Evolutionary conservation across 148 eudicot genomes (phyloP).

Genomic region (Nepenthes mirabilis): DNA sequence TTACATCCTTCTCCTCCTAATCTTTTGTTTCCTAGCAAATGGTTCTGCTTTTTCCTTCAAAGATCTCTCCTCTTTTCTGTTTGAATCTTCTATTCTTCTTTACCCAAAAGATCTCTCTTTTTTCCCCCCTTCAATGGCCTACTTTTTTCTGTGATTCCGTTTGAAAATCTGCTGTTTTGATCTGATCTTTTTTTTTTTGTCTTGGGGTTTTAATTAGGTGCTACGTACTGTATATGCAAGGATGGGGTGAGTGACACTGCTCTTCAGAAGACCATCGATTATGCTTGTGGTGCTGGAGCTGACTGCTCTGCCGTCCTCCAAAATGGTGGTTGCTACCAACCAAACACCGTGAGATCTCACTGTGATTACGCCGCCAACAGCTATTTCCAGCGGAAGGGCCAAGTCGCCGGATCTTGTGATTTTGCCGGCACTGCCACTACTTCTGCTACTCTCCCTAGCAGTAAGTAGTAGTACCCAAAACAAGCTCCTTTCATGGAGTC

Average conservation of each 20-base stretch:
- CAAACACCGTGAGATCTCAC: constrained; percentile 43
- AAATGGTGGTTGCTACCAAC: constrained; percentile 46
- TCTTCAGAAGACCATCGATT: constrained; percentile 55
- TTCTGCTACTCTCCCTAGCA: constrained; percentile 18
- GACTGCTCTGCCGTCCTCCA: constrained; percentile 36
- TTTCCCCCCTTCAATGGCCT: too few relatives aligned
- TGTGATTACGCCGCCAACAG: constrained; percentile 75
- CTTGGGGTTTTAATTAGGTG: constrained; percentile 19
- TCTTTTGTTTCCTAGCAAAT: not conserved
- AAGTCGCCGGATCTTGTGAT: constrained; percentile 36
- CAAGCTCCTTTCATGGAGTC: not conserved
- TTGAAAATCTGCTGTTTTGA: too few relatives aligned
- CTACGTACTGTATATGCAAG: constrained; percentile 55
- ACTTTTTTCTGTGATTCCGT: not conserved
- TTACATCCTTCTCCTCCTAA: too few relatives aligned
- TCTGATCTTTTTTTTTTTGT: too few relatives aligned
- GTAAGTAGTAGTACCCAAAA: constrained; percentile 17
- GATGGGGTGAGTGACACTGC: constrained; percentile 25
- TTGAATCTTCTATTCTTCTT: too few relatives aligned
- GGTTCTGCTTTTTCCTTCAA: too few relatives aligned
- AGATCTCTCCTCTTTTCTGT: too few relatives aligned
- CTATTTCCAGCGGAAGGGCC: constrained; percentile 51
- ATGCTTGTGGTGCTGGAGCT: constrained; percentile 74
- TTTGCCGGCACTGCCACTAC: constrained; percentile 43
- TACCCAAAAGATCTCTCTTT: too few relatives aligned